Base-by-base conservation (phyloP, 257 asterid species). In the Solanum verrucosum region DNA sequence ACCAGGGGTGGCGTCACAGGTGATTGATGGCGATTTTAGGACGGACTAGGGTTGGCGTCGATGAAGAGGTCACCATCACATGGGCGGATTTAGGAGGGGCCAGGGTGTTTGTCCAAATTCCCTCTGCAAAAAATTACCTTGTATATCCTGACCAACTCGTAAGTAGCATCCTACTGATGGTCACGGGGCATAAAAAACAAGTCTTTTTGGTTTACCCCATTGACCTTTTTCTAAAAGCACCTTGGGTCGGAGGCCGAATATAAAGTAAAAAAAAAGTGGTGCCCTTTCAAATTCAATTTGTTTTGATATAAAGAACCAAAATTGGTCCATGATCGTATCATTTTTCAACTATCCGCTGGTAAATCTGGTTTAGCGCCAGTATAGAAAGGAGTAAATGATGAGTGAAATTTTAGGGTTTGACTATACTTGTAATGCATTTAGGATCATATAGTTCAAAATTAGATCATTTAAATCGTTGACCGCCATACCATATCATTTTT, bases 1-100 rank as follows among this genome's bases (percentile, higher is more conserved):
- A 46, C 7, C 0, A 46, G 56, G 11, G 25, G 0, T 59, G 5
- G 12, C 3, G 9, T 65, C 16, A 25, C 9, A 0, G 0, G 2
- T 25, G 4, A 27, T 5, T 65, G 18, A 65, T 2, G 4, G 4
- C 8, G 8, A 11, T 65, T 25, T 65, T 46, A 46, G 31, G 2
- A 46, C 18, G 18, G 18, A 46, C 3, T 0, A 46, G 7, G 20
- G 56, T 4, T 2, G 18, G 34, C 18, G 9, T 5, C 1, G 20
- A 25, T 25, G 35, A 67, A 27, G 73, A 12, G 73, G 34, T 67
- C 35, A 7, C 35, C 9, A 9, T 7, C 27, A 67, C 35, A 27
- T 1, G 74, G 9, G 37, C 9, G 2, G 3, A 27, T 68, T 31
- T 13, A 68, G 5, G 21, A 68, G 2, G 37, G 37, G 1, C 1